Percentiles rank a stretch among this genome's conserved stretches.
phyloP scores from a whole-genome alignment of 2,329 filamentous ascomycete genomes.

The Aspergillus unguis region DNA sequence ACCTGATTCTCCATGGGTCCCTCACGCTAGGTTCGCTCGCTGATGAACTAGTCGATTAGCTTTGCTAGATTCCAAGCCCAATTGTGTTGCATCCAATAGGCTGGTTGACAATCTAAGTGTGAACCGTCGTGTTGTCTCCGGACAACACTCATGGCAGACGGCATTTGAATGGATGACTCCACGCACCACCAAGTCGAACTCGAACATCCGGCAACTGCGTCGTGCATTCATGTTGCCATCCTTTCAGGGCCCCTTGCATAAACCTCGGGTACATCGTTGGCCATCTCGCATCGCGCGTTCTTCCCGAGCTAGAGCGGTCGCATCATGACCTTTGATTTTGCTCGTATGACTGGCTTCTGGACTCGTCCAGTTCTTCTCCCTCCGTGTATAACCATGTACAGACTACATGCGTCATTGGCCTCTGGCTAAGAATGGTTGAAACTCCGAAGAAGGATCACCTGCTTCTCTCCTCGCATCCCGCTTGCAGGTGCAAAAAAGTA shows the following conservation, averaged over 20 bases:
- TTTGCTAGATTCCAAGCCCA: not conserved
- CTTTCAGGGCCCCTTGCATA: not conserved
- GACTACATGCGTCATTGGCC: too few relatives aligned
- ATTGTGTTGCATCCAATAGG: too few relatives aligned
- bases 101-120: too few relatives aligned
- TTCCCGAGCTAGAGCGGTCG: not conserved
- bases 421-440: too few relatives aligned
- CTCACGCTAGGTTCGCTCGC: conserved; percentile 3
- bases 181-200: not conserved
- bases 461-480: not conserved
- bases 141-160: not conserved
- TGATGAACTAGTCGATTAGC: conserved; percentile 5
- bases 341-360: too few relatives aligned
- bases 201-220: not conserved
- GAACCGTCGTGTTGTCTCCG: not conserved
- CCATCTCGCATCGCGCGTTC: not conserved
- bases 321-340: not conserved
- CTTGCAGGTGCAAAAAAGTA: not conserved
- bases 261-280: not conserved
- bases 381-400: too few relatives aligned
- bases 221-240: not conserved
- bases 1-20: not conserved
- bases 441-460: too few relatives aligned
- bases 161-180: not conserved
- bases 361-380: too few relatives aligned